These are phyloP conservation scores for Trametes cingulata DNA, from an alignment of 768 basidiomycete genomes.

Conservation along the genomic window DNA sequence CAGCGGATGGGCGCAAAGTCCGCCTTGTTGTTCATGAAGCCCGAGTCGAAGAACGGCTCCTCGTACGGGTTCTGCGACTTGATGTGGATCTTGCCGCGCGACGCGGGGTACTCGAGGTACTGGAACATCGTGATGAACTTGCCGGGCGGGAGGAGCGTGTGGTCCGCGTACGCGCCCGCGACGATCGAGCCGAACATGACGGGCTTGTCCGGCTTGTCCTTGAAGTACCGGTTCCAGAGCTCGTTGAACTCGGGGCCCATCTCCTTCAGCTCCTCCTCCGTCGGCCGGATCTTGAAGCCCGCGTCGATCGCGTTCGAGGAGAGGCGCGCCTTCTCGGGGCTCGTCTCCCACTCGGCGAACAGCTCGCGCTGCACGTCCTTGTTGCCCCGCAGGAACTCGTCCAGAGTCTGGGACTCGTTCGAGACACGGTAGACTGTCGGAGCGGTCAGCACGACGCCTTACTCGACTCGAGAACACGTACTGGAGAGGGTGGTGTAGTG, in stretches of 20 bases:
- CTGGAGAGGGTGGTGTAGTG: slow-evolving; percentile 71
- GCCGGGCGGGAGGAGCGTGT: slow-evolving; percentile 66
- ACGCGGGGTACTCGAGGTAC: slow-evolving; percentile 74
- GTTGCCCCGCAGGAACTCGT: slow-evolving; percentile 72
- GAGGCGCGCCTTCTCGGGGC: slow-evolving; percentile 66
- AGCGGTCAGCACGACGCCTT: slow-evolving; percentile 3
- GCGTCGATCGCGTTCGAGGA: slow-evolving; percentile 75
- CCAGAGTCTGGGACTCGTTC: slow-evolving; percentile 60
- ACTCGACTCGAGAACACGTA: slow-evolving; percentile 31
- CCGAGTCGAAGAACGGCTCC: slow-evolving; percentile 66
- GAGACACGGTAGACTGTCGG: slow-evolving; percentile 63
- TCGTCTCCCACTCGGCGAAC: slow-evolving; percentile 65
- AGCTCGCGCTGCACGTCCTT: slow-evolving; percentile 58
- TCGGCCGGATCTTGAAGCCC: slow-evolving; percentile 77
- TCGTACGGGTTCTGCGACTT: slow-evolving; percentile 58
- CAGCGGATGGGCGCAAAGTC: slow-evolving; percentile 76
- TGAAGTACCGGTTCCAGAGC: slow-evolving; percentile 71
- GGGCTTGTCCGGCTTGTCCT: slow-evolving; percentile 79
- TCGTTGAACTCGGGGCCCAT: slow-evolving; percentile 78
- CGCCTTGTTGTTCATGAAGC: slow-evolving; percentile 81
- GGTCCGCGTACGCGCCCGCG: slow-evolving; percentile 70
- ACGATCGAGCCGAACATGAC: slow-evolving; percentile 77
- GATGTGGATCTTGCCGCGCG: slow-evolving; percentile 75
- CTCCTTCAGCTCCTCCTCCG: slow-evolving; percentile 67
- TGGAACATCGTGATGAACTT: slow-evolving; percentile 79